Base-by-base conservation (phyloP, 192 early-diverging fungal genomes). In the Ambispora gerdemannii region DNA sequence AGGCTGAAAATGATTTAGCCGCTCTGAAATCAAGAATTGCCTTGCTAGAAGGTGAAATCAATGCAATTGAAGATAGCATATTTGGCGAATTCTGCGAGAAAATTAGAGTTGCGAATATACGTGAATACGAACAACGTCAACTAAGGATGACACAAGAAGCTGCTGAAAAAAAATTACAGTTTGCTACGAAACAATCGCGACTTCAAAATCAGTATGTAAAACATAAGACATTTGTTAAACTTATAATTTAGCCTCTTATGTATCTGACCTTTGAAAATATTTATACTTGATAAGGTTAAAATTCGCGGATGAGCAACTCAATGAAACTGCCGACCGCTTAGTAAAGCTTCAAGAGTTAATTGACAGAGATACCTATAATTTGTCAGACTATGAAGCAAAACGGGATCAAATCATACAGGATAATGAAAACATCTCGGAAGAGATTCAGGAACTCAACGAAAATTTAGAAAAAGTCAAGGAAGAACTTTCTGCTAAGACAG, bases 61-160 rank as follows among this genome's bases (percentile, higher is more conserved):
- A 74, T 3, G 62, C 27, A 17, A 67, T 80, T 10, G 81, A 82
- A 73, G 87, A 90, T 63, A 72, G 79, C 17, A 78, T 93, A 4
- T 99, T 99, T 83, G 82, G 80, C 0, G 80, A 78, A 1, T 95
- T 99, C 60, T 98, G 97, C 76, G 51, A 56, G 32, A 67, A 73
- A 10, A 87, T 93, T n/a, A 80, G 83, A 2, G 88, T 98, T 1
- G 50, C 77, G 8, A 90, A 86, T 67, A 87, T 98, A 67, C 89
- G 92, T 3, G 95, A 92, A 65, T 98, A 95, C 73, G 95, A 99
- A 73, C 84, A 85, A 20, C 78, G 84, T 27, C 87, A 90, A 50
- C 78, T 92, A 17, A 82, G 82, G 15, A 73, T 89, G 3, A 78
- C 91, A 1, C 86, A 91, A 66, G 90, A 95, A 69, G 74, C 81